phyloP scores from a whole-genome alignment of 768 basidiomycete genomes.

The Gymnopilus dilepis region DNA sequence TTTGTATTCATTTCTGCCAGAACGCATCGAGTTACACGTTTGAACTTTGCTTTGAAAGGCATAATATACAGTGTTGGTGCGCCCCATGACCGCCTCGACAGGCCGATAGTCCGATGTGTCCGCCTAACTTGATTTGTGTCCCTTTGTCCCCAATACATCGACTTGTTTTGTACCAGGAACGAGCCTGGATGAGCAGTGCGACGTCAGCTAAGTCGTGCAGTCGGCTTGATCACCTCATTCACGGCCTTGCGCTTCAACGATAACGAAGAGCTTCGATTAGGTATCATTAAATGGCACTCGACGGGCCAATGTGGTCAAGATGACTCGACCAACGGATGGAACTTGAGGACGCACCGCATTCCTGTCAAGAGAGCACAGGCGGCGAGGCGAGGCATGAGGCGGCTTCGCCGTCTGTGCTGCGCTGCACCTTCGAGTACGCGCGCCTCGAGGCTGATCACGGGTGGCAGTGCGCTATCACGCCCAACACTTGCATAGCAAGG shows the following conservation, averaged over 20 bases:
- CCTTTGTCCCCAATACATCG: background rate
- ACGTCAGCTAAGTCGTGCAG: background rate
- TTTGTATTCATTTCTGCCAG: background rate
- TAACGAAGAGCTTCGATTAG: background rate
- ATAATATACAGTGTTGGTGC: background rate
- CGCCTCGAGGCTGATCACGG: constrained; percentile 3
- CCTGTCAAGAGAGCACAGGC: background rate
- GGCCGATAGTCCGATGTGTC: background rate
- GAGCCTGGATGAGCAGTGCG: background rate
- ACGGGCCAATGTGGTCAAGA: background rate
- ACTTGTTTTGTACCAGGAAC: background rate
- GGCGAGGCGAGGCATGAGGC: constrained; percentile 3
- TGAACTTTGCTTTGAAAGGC: background rate
- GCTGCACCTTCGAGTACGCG: constrained; percentile 3
- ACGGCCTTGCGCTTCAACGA: background rate
- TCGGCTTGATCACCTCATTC: background rate
- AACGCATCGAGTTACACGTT: background rate
- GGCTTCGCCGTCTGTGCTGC: background rate
- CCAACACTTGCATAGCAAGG: background rate
- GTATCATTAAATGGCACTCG: background rate
- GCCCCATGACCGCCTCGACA: background rate
- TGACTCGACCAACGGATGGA: constrained; percentile 4
- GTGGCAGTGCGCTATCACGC: background rate
- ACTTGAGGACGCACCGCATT: constrained; percentile 1
- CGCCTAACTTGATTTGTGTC: background rate